Conservation (phyloP, 2,329 filamentous ascomycete genomes). For the Ophiocordyceps camponoti-floridani region DNA sequence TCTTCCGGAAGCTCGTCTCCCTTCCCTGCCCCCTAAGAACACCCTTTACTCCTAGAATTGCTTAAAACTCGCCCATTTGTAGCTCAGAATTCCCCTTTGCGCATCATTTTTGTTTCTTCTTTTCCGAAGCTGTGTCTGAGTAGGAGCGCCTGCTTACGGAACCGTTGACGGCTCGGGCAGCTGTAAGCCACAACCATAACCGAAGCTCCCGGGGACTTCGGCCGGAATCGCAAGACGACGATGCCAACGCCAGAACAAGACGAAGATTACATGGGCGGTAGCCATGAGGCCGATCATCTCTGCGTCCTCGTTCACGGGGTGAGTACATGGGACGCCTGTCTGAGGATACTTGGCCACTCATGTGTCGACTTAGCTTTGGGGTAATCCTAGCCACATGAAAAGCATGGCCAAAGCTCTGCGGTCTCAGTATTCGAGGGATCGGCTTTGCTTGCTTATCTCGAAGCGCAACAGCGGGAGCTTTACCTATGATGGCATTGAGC, state of each 20-base stretch:
- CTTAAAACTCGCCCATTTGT: too few species aligned
- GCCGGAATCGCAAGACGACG: background rate
- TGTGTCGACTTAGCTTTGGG: constrained; percentile 42
- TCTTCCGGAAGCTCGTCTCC: too few species aligned
- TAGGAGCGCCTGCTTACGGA: too few species aligned
- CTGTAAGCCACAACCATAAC: background rate
- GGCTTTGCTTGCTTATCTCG: constrained; percentile 51
- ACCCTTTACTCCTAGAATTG: too few species aligned
- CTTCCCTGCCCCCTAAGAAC: too few species aligned
- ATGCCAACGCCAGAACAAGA: background rate
- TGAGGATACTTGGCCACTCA: background rate
- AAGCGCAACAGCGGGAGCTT: constrained; percentile 58
- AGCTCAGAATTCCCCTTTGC: too few species aligned
- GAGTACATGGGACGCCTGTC: constrained; percentile 11
- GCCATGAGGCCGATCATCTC: constrained; percentile 45
- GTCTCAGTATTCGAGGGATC: constrained; percentile 39
- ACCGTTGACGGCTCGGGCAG: too few species aligned
- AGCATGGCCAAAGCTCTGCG: constrained; percentile 49
- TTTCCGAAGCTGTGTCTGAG: too few species aligned
- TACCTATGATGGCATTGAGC: constrained; percentile 53
- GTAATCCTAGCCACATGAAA: constrained; percentile 56
- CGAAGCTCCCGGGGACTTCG: background rate
- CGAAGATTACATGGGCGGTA: constrained; percentile 26
- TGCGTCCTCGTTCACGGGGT: constrained; percentile 65
- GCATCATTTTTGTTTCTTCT: too few species aligned